A percentile compares a stretch with the other conserved stretches of the same genome.
Conservation (phyloP, 2,329 filamentous ascomycete genomes). For the Didymella lethalis region DNA sequence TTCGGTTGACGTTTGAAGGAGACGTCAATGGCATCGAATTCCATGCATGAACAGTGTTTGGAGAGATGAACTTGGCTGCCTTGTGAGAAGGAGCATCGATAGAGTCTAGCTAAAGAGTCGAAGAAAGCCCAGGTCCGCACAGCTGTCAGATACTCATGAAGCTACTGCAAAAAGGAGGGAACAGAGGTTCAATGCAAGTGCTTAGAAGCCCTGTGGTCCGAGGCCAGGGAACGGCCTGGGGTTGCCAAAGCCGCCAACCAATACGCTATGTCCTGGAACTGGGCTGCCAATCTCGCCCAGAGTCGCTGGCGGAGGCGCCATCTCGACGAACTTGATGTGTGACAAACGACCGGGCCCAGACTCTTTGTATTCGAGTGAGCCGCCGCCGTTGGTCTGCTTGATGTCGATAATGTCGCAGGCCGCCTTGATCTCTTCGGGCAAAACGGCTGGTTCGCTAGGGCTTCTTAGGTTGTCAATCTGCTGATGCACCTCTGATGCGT, state of each 20-base stretch:
- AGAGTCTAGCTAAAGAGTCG: conserved; percentile 29
- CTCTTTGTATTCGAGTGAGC: conserved; percentile 76
- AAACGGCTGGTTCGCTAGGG: conserved; percentile 64
- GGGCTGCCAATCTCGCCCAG: conserved; percentile 60
- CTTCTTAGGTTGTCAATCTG: conserved; percentile 72
- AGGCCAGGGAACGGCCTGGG: conserved; percentile 42
- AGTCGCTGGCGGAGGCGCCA: conserved; percentile 36
- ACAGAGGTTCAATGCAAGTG: conserved; percentile 10
- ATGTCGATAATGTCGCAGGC: conserved; percentile 94
- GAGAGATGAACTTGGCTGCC: conserved; percentile 34
- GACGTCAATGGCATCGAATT: background rate
- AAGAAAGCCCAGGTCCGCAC: conserved; percentile 23
- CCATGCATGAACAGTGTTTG: background rate
- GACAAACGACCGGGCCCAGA: conserved; percentile 54
- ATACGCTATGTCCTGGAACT: conserved; percentile 53
- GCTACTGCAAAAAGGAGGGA: conserved; percentile 23
- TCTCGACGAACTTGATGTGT: conserved; percentile 55
- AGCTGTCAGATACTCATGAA: conserved; percentile 26
- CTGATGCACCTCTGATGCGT: conserved; percentile 67
- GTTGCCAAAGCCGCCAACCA: conserved; percentile 44
- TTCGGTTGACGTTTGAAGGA: background rate
- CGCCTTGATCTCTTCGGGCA: conserved; percentile 75
- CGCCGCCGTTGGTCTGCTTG: conserved; percentile 78
- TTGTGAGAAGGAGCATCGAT: conserved; percentile 25
- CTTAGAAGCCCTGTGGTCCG: conserved; percentile 43